Percentiles rank a stretch among this genome's conserved stretches.
These are phyloP conservation scores for Themeda triandra DNA, from an alignment of 176 grass and related monocot genomes.

Conservation along the genomic window DNA sequence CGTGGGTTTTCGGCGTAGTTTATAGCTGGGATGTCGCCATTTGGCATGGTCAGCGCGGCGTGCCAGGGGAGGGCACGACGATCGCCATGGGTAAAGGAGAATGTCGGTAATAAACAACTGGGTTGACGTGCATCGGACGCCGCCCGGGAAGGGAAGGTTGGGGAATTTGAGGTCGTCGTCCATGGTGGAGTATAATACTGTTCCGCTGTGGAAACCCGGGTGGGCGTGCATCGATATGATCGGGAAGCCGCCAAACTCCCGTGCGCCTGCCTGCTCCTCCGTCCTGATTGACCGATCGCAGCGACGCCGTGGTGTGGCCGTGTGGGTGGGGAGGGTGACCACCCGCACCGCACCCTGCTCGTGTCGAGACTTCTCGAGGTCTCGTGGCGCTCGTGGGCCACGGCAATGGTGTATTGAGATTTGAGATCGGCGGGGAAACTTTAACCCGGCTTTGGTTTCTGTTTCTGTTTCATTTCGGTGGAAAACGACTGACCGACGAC, in stretches of 20 bases:
- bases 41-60: slow-evolving; percentile 32
- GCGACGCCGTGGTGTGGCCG: not conserved
- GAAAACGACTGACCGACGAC: not conserved
- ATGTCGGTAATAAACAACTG: slow-evolving; percentile 42
- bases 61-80: not conserved
- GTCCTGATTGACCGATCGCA: not conserved
- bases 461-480: not conserved
- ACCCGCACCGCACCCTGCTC: not conserved
- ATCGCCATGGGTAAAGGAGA: slow-evolving; percentile 43
- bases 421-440: slow-evolving; percentile 13
- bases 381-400: slow-evolving; percentile 10
- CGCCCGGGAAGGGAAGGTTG: not conserved
- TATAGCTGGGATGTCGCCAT: not conserved
- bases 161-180: slow-evolving; percentile 33
- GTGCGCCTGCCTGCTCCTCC: slow-evolving; percentile 12
- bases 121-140: slow-evolving; percentile 50
- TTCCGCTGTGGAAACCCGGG: slow-evolving; percentile 7
- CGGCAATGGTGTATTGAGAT: not conserved
- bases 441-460: not conserved
- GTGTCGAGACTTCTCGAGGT: not conserved
- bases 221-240: not conserved
- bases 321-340: not conserved
- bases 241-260: slow-evolving; percentile 36
- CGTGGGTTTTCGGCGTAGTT: not conserved
- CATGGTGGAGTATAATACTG: not conserved